These are phyloP conservation scores for Penicillium digitatum DNA, from an alignment of 2,329 filamentous ascomycete species.

Conservation along the genomic window DNA sequence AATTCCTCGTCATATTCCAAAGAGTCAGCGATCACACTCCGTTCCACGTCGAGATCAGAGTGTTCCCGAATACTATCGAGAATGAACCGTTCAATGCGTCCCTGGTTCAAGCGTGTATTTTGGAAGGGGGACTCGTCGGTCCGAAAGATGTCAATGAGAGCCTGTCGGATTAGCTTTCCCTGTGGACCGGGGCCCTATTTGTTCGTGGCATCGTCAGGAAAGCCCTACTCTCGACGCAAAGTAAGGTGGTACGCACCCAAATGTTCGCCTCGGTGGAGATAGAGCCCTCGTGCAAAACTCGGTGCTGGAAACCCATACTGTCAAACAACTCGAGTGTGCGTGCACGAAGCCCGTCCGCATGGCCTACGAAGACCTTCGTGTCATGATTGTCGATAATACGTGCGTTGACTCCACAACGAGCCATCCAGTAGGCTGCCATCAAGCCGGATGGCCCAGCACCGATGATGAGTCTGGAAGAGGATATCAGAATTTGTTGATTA, in stretches of 20 bases:
- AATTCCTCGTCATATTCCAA: slow-evolving; percentile 53
- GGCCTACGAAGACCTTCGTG: slow-evolving; percentile 34
- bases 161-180: slow-evolving; percentile 55
- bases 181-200: slow-evolving; percentile 43
- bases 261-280: slow-evolving; percentile 63
- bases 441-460: slow-evolving; percentile 51
- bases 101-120: slow-evolving; percentile 67
- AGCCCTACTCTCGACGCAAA: not conserved
- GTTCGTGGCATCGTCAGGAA: not conserved
- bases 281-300: slow-evolving; percentile 62
- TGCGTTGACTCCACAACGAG: slow-evolving; percentile 47
- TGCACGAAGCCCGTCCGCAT: slow-evolving; percentile 23
- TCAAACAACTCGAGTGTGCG: slow-evolving; percentile 55
- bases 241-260: slow-evolving; percentile 32
- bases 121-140: slow-evolving; percentile 55
- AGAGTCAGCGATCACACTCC: slow-evolving; percentile 55
- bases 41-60: slow-evolving; percentile 56
- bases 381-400: slow-evolving; percentile 48
- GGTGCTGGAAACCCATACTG: slow-evolving; percentile 63
- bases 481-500: not conserved
- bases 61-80: slow-evolving; percentile 57
- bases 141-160: slow-evolving; percentile 61
- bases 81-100: slow-evolving; percentile 65
- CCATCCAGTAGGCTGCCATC: slow-evolving; percentile 51
- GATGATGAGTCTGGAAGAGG: slow-evolving; percentile 35